Percentiles rank a stretch among this genome's conserved stretches.
These are phyloP conservation scores for Cubamyces sp. DNA, from an alignment of 768 basidiomycete genomes.

Conservation along the genomic window DNA sequence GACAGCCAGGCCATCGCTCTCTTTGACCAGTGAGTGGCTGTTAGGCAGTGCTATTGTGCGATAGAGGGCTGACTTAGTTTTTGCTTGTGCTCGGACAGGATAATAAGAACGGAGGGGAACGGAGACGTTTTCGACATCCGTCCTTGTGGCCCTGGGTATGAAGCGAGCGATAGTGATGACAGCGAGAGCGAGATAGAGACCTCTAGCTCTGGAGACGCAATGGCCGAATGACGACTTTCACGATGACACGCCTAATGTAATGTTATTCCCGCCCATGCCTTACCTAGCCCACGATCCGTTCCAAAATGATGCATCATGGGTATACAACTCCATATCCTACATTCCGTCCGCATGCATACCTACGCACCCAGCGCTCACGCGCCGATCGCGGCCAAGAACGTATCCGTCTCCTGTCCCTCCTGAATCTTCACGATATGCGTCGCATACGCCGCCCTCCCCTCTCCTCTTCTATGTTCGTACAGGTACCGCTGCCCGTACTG, in stretches of 20 bases:
- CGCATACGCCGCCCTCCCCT: slow-evolving; percentile 28
- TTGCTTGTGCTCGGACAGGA: slow-evolving; percentile 41
- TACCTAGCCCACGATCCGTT: neutral
- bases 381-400: slow-evolving; percentile 44
- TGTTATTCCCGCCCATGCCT: neutral
- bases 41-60: neutral
- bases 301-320: neutral
- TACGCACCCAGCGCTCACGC: neutral
- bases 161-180: slow-evolving; percentile 32
- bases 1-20: slow-evolving; percentile 61
- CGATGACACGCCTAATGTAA: neutral
- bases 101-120: slow-evolving; percentile 60
- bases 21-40: slow-evolving; percentile 68
- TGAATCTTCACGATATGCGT: slow-evolving; percentile 55
- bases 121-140: slow-evolving; percentile 57
- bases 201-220: neutral
- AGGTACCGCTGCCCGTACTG: slow-evolving; percentile 63
- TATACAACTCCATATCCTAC: neutral
- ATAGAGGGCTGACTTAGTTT: slow-evolving; percentile 11
- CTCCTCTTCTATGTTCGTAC: slow-evolving; percentile 40
- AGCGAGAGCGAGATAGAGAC: slow-evolving; percentile 18
- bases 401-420: slow-evolving; percentile 55
- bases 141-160: slow-evolving; percentile 27
- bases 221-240: neutral
- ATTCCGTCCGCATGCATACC: neutral